Base-by-base conservation (phyloP, 2,329 filamentous ascomycete species). In the Leptographium galeiforme region DNA sequence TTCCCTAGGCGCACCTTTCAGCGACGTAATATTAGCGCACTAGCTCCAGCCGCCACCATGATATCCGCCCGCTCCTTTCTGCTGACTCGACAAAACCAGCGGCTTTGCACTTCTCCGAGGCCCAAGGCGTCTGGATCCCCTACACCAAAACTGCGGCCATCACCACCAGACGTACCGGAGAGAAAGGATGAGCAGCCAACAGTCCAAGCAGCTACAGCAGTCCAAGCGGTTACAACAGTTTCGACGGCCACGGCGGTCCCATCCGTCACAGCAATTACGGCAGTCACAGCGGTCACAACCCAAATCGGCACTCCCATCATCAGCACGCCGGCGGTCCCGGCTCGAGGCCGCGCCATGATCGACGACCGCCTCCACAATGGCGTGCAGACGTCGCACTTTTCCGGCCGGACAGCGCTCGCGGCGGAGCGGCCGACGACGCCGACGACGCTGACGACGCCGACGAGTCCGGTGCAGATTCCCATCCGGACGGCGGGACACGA, bases 401-500 rank as follows among this genome's bases (percentile, higher is more conserved):
- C 56, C 62, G 25, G 47, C 51, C 12, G 50, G 57, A 45, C 16
- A 48, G 34, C 36, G 50, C 13, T 48, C 53, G 18, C 50, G 44
- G 14, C 50, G 51, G 30, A 51, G 18, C 51, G 49, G 53, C 67
- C 70, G 46, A 64, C 61, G 43, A 67, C 65, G 19, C 66, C 74
- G 25, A 73, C 75, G 19, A 74, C n/a, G 53, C 67, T 69, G 46
- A 64, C 61, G 43, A 67, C 65, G 19, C 66, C 74, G 25, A 73
- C 75, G 19, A 74, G 71, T 57, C 77, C 77, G 0, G 75, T 81
- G 18, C 73, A 78, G 62, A 81, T 81, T 48, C 77, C 77, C 41
- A 65, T 66, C 47, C 71, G 67, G 56, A 64, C 66, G 34, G 72
- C 67, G 56, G 64, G 66, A 52, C 63, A 69, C 53, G 67, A 68